These are phyloP conservation scores for Pyrenula massariospora DNA, from an alignment of 495 filamentous ascomycete genomes.

Conservation along the genomic window DNA sequence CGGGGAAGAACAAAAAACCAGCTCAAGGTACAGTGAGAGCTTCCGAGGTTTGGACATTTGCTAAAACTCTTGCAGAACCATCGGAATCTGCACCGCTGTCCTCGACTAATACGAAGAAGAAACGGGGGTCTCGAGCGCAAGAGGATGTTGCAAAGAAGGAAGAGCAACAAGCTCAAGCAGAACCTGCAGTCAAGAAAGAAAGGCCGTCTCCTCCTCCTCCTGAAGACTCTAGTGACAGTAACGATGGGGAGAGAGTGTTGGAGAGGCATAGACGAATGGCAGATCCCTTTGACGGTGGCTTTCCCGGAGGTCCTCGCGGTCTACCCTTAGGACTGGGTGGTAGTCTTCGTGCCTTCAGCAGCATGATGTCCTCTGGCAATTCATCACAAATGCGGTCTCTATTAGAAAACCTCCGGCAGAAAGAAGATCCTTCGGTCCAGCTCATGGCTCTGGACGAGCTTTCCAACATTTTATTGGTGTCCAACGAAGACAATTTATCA, in stretches of 20 bases:
- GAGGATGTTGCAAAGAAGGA: constrained; percentile 41
- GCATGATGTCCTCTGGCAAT: constrained; percentile 72
- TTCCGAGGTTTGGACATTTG: background rate
- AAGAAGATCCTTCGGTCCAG: constrained; percentile 81
- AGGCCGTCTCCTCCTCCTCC: constrained; percentile 25
- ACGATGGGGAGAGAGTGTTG: constrained; percentile 38
- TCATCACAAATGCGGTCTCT: constrained; percentile 73
- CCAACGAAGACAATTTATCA: constrained; percentile 91
- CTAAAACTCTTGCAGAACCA: background rate
- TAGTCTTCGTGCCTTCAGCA: constrained; percentile 74
- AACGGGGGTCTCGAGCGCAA: constrained; percentile 39
- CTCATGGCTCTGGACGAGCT: constrained; percentile 88
- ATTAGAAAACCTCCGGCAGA: constrained; percentile 69
- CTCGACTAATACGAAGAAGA: constrained; percentile 36
- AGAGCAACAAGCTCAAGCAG: constrained; percentile 27
- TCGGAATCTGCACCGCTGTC: constrained; percentile 14
- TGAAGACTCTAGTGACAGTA: constrained; percentile 47
- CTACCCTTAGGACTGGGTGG: constrained; percentile 58
- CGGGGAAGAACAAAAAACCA: constrained; percentile 29
- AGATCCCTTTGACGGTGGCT: constrained; percentile 65
- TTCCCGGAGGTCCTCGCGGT: constrained; percentile 54
- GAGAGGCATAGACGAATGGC: constrained; percentile 59
- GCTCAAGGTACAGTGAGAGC: constrained; percentile 23
- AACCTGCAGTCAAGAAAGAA: constrained; percentile 24
- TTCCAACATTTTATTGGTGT: constrained; percentile 84